Base-by-base conservation (phyloP, 139 green algal species). In the Klebsormidium nitens region DNA sequence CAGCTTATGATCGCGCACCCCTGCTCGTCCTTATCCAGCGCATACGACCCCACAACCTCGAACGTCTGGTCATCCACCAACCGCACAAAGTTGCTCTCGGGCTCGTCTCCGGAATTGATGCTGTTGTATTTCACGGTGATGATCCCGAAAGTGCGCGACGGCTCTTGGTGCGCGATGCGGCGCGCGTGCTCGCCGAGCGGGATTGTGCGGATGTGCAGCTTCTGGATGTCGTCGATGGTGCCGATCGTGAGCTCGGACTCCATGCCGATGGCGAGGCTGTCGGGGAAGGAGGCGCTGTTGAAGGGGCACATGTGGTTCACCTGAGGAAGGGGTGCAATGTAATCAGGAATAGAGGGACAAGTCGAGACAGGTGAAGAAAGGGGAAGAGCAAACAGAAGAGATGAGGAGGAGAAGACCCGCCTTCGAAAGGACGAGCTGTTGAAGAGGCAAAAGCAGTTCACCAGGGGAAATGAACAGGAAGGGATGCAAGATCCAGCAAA, bases 121-220 rank as follows among this genome's bases (percentile, higher is more conserved):
- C 31, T 17, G 17, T 5, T 59, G 37, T 66, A 76, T 36, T 76
- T 69, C 32, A 84, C 76, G 66, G 79, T 85, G 5, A 59, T 62
- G 40, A 91, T 57, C 0, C 57, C 76, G 34, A 88, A 81, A 19
- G 78, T 85, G 58, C 75, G 75, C 17, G 70, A 75, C 17, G 62
- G n/a, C 32, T 84, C 70, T 60, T 77, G 66, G 36, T 97, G 89
- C 31, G 83, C 84, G 3, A 99, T 92, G 29, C 94, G 81, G 11
- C 94, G 81, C 34, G 91, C 86, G 83, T 96, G 91, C 81, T 96
- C 93, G 8, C 86, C 84, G 52, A 98, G 80, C 31, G 89, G 85
- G 36, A 97, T 85, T 0, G 83, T 89, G 31, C 89, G 81, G 37
- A 98, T 89, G 81, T 99, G 94, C 69, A 99, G 87, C 79, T 96